Evolutionary conservation across 164 flowering plant species (phyloP).

Genomic region (Euptelea pleiosperma): DNA sequence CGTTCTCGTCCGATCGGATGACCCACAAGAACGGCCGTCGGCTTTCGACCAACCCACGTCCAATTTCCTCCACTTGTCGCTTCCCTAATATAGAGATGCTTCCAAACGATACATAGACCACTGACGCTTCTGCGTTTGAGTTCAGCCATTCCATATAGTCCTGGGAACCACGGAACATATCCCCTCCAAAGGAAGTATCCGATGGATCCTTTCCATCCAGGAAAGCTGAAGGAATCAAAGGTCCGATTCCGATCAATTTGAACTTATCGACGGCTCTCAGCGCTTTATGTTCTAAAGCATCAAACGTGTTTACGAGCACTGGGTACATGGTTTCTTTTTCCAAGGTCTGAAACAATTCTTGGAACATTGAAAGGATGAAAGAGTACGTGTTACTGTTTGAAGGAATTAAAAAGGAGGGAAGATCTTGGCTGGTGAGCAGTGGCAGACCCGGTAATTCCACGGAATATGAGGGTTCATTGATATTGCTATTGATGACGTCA

Average conservation of each 20-base stretch:
- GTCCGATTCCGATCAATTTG: slow-evolving; percentile 45
- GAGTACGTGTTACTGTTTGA: neutral
- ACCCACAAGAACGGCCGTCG: slow-evolving; percentile 43
- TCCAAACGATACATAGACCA: slow-evolving; percentile 44
- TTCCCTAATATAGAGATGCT: slow-evolving; percentile 20
- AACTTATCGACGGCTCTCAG: slow-evolving; percentile 23
- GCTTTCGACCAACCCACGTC: too few species aligned
- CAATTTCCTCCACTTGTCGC: too few species aligned
- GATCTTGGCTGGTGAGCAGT: slow-evolving; percentile 15
- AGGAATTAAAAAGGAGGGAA: slow-evolving; percentile 34
- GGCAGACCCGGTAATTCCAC: slow-evolving; percentile 38
- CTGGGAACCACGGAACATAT: too few species aligned
- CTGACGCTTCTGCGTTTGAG: too few species aligned
- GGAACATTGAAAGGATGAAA: neutral
- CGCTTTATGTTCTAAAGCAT: slow-evolving; percentile 43
- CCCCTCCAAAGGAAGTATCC: too few species aligned
- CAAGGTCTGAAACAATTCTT: slow-evolving; percentile 29
- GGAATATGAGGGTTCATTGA: slow-evolving; percentile 1
- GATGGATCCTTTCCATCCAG: too few species aligned
- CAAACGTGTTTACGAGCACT: slow-evolving; percentile 52
- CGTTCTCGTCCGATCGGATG: slow-evolving; percentile 7
- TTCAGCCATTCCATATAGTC: too few species aligned
- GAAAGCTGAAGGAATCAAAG: too few species aligned
- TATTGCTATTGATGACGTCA: slow-evolving; percentile 2
- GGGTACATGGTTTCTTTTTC: slow-evolving; percentile 20